These are phyloP conservation scores for Rhodotorula graminis DNA, from an alignment of 768 basidiomycete species.

Conservation along the genomic window DNA sequence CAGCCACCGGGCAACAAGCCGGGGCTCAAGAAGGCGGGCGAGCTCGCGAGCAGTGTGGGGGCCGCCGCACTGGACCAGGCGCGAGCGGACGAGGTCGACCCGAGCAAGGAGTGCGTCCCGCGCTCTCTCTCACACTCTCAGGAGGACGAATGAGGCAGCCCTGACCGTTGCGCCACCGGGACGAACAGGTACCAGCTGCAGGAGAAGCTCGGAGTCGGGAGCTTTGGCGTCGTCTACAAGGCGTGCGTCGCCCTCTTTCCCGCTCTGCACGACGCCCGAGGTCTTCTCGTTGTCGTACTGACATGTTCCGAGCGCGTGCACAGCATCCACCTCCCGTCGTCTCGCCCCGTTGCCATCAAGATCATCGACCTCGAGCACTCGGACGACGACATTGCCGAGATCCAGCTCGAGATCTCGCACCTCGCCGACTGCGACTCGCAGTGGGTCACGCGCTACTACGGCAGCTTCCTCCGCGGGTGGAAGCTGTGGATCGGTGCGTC, in stretches of 20 bases:
- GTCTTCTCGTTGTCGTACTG: neutral
- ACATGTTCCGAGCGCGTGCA: neutral
- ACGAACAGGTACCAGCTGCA: constrained; percentile 71
- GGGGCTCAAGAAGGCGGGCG: no score
- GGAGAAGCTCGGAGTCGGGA: constrained; percentile 94
- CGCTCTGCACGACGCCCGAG: neutral
- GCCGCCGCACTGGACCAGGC: no score
- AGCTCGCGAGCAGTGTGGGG: neutral
- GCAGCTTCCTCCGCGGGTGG: constrained; percentile 91
- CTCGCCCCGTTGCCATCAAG: constrained; percentile 94
- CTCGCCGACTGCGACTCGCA: constrained; percentile 92
- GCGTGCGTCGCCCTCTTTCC: constrained; percentile 52
- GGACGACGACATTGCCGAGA: constrained; percentile 97
- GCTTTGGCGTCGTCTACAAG: constrained; percentile 96
- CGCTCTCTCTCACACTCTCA: no score
- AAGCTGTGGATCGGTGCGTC: constrained; percentile 77
- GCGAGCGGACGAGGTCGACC: neutral
- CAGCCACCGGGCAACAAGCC: neutral
- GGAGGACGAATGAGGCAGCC: no score
- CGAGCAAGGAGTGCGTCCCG: constrained; percentile 8
- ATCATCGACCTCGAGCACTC: constrained; percentile 98
- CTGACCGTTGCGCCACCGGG: no score
- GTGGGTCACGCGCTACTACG: constrained; percentile 93
- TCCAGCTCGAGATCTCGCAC: constrained; percentile 93
- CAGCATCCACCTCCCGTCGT: constrained; percentile 80